phyloP scores from a whole-genome alignment of 2,329 filamentous ascomycete species.

The Penicillium sp. region DNA sequence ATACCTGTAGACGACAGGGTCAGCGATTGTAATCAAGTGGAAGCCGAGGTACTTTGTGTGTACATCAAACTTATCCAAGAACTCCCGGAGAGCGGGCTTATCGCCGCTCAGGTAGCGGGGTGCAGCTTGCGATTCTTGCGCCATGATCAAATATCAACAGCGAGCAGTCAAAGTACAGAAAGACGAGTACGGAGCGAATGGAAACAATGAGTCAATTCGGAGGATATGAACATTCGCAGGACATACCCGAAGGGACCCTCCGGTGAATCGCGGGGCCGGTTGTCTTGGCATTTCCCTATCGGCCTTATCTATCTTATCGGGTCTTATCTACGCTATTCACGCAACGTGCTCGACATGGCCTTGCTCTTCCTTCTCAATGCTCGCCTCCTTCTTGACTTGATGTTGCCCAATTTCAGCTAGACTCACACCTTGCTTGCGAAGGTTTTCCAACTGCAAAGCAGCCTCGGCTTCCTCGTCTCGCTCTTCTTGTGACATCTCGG shows the following conservation, averaged over 20 bases:
- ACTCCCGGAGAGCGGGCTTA: constrained; percentile 72
- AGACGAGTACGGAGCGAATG: neutral
- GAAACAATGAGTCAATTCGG: neutral
- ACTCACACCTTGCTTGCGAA: constrained; percentile 22
- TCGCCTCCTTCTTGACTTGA: constrained; percentile 7
- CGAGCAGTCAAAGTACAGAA: neutral
- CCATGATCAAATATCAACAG: constrained; percentile 6
- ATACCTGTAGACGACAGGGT: constrained; percentile 61
- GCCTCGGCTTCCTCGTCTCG: constrained; percentile 26
- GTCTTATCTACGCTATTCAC: neutral
- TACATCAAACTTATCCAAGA: constrained; percentile 91
- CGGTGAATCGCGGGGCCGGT: constrained; percentile 24
- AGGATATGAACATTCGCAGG: neutral
- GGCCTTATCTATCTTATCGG: neutral
- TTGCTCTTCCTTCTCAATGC: constrained; percentile 2
- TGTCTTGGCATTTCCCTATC: constrained; percentile 4
- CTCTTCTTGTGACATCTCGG: constrained; percentile 32
- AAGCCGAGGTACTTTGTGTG: constrained; percentile 41
- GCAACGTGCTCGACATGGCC: constrained; percentile 1
- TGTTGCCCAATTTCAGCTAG: constrained; percentile 21
- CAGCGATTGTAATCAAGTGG: constrained; percentile 12
- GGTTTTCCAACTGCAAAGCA: constrained; percentile 20
- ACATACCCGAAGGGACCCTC: constrained; percentile 21
- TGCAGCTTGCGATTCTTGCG: constrained; percentile 12
- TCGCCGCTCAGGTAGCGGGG: constrained; percentile 75